A percentile compares a stretch with the other conserved stretches of the same genome.
Conservation (phyloP, 495 filamentous ascomycete genomes). For the Tuber umbilicatum region DNA sequence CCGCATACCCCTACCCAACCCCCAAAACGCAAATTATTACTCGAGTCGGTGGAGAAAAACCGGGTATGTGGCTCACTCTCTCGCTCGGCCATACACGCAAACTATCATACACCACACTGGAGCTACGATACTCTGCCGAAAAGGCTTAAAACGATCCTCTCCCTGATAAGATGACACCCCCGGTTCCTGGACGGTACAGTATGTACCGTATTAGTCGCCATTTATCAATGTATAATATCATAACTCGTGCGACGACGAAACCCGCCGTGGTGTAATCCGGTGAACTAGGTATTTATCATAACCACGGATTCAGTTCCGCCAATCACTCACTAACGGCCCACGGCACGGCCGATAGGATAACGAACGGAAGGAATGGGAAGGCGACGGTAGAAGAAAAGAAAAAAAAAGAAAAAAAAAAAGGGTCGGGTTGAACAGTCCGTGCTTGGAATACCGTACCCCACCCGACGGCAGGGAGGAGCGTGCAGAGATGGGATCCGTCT, state of each 20-base stretch:
- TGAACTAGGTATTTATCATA: neutral
- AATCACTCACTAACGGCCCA: neutral
- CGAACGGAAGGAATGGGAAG: neutral
- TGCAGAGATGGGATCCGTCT: conserved; percentile 25
- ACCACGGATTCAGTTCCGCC: neutral
- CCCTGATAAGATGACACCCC: too few relatives aligned
- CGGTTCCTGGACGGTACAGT: neutral
- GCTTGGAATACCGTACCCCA: conserved; percentile 4
- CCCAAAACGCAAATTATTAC: neutral
- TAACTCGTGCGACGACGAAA: neutral
- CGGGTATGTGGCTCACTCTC: neutral
- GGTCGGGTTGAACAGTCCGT: neutral
- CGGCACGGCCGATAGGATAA: neutral
- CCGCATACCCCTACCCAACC: neutral
- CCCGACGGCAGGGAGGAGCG: conserved; percentile 33
- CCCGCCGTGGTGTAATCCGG: neutral
- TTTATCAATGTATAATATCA: too few relatives aligned
- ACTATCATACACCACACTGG: neutral
- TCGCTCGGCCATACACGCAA: neutral
- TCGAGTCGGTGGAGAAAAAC: neutral
- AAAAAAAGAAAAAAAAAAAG: neutral
- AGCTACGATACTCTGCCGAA: neutral
- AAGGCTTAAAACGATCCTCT: neutral
- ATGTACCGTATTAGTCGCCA: neutral
- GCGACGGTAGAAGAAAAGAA: neutral